Evolutionary conservation across 1,284 basidiomycete species (phyloP), one percentile per base, ranked within the genome.

Genomic region (Mycena citricolor): DNA sequence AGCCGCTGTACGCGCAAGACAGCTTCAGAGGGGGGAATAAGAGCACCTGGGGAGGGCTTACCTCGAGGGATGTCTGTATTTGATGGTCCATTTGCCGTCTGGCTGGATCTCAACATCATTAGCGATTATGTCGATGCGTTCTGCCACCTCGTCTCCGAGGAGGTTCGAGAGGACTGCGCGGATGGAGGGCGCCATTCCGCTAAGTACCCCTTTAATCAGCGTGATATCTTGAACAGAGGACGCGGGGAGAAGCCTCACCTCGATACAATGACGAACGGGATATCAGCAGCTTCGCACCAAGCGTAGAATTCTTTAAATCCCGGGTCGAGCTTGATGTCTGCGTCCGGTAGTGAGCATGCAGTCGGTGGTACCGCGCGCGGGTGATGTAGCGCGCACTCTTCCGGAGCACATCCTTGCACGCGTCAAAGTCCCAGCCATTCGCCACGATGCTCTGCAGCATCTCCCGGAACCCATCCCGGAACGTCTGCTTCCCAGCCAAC

Each of bases 161-260:
- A 91, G 79, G 47, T 83, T 86, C 28, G 82, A 80, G 21, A 97
- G 74, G 5, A 95, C 88, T 1, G 88, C 88, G 35, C 90, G 88
- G 57, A 97, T 97, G 54, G 87, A 78, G 11, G 92, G 93, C 11
- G 83, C 82, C 92, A 97, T 97, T 22, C 93, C 94, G 52, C 89
- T 92, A 57, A n/a, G n/a, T n/a, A n/a, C n/a, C n/a, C n/a, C n/a
- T n/a, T n/a, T n/a, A n/a, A n/a, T n/a, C n/a, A n/a, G n/a, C n/a
- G n/a, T n/a, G n/a, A n/a, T n/a, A n/a, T n/a, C n/a, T n/a, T n/a
- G n/a, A n/a, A n/a, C n/a, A n/a, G n/a, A n/a, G n/a, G n/a, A n/a
- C n/a, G n/a, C n/a, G n/a, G n/a, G n/a, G n/a, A n/a, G n/a, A n/a
- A n/a, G n/a, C n/a, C n/a, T n/a, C 55, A 86, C 87, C 88, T 91